Conservation (phyloP, 108 stramenopile species). For the Cyclotella sp. region DNA sequence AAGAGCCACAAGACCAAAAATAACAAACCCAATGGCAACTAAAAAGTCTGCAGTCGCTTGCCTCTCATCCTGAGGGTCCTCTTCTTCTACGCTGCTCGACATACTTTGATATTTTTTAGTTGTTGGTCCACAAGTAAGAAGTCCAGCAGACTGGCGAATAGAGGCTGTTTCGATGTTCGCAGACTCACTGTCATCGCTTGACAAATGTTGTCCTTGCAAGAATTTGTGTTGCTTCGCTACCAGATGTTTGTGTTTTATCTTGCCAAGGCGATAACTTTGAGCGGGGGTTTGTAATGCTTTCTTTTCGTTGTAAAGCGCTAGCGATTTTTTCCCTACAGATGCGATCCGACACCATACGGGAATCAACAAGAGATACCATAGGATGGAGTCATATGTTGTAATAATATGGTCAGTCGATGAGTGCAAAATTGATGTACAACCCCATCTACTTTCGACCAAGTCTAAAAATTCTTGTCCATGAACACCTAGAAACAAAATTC, state of each 20-base stretch:
- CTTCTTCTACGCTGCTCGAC: constrained; percentile 14
- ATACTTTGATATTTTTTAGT: constrained; percentile 10
- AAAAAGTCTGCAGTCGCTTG: constrained; percentile 57
- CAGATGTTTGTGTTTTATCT: constrained; percentile 36
- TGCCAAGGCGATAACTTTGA: constrained; percentile 76
- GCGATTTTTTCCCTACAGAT: constrained; percentile 47
- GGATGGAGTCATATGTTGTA: constrained; percentile 17
- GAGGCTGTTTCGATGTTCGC: constrained; percentile 3
- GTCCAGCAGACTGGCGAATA: neutral
- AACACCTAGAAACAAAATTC: constrained; percentile 73
- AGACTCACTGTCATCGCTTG: constrained; percentile 3
- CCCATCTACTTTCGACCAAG: constrained; percentile 50
- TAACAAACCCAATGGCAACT: constrained; percentile 67
- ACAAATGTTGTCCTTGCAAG: neutral
- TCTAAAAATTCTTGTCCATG: constrained; percentile 81
- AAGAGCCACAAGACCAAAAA: constrained; percentile 73
- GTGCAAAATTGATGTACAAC: constrained; percentile 1
- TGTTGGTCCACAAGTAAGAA: neutral
- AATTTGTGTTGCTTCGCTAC: neutral
- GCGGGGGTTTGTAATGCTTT: constrained; percentile 69
- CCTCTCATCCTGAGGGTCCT: constrained; percentile 40
- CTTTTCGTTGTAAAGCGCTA: constrained; percentile 54
- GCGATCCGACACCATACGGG: constrained; percentile 81
- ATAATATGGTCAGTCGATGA: neutral
- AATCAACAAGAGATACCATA: constrained; percentile 72